Conservation (phyloP, 129 eudicot genomes). For the Tagetes patula region DNA sequence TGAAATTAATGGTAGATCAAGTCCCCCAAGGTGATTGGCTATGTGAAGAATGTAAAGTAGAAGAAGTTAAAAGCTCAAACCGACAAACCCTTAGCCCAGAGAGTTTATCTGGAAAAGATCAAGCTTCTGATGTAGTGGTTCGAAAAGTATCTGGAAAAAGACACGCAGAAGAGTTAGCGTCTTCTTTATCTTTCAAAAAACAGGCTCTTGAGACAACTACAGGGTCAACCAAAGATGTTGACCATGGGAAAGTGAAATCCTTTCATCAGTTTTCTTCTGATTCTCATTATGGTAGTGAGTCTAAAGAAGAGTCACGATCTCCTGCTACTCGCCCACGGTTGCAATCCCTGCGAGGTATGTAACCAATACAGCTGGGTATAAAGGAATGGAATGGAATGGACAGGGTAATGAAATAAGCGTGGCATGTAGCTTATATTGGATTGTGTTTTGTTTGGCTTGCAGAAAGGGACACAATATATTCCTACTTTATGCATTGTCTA, state of each 20-base stretch:
- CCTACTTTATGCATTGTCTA: not conserved
- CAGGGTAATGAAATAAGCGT: not conserved
- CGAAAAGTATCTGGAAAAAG: constrained; percentile 49
- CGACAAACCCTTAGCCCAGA: constrained; percentile 31
- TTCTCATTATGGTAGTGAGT: constrained; percentile 28
- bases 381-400: not conserved
- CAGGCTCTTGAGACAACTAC: constrained; percentile 46
- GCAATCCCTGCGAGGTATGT: constrained; percentile 41
- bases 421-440: not conserved
- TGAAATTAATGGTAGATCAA: constrained; percentile 58
- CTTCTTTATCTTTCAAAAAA: constrained; percentile 56
- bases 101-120: constrained; percentile 44
- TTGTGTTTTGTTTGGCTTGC: not conserved
- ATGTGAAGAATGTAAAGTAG: constrained; percentile 76
- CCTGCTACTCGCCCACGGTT: constrained; percentile 45
- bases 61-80: constrained; percentile 27
- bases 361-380: not conserved
- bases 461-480: not conserved
- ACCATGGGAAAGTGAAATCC: constrained; percentile 45
- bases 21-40: constrained; percentile 92
- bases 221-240: constrained; percentile 55
- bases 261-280: constrained; percentile 38
- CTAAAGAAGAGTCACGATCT: constrained; percentile 43
- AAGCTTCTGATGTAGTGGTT: constrained; percentile 40
- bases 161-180: constrained; percentile 55